phyloP scores from a whole-genome alignment of 2,329 filamentous ascomycete species.

The Claviceps capensis region DNA sequence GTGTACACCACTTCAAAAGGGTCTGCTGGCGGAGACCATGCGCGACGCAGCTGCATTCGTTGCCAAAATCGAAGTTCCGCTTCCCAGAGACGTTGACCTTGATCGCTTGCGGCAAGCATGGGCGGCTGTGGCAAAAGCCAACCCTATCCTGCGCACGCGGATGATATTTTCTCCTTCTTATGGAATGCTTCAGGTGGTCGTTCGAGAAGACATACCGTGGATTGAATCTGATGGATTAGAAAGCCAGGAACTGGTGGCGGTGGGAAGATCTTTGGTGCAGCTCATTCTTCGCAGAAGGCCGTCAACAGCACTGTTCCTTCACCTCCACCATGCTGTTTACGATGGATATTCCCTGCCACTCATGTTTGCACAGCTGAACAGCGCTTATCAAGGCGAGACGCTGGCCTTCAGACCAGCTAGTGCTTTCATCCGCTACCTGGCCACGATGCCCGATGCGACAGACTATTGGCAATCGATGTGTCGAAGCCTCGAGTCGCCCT shows the following conservation, averaged over 20 bases:
- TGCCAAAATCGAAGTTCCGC: neutral
- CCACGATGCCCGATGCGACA: neutral
- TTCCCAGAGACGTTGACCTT: neutral
- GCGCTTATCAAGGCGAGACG: neutral
- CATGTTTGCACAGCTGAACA: neutral
- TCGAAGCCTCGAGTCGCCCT: neutral
- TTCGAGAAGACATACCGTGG: neutral
- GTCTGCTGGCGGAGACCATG: neutral
- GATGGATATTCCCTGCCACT: neutral
- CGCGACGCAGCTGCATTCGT: neutral
- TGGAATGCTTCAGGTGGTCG: neutral
- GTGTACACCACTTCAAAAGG: neutral
- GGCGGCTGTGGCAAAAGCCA: neutral
- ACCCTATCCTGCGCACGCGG: neutral
- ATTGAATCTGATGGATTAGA: neutral
- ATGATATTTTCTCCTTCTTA: neutral
- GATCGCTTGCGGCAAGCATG: neutral
- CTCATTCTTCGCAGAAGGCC: neutral
- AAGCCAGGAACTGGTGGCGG: neutral
- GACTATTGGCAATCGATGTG: neutral
- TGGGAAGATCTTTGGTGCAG: neutral
- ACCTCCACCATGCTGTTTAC: neutral
- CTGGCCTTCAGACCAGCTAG: neutral
- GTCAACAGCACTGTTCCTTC: neutral
- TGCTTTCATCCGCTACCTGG: neutral